These are phyloP conservation scores for Mortierella sp. DNA, from an alignment of 371 early-diverging fungal species.

Conservation along the genomic window DNA sequence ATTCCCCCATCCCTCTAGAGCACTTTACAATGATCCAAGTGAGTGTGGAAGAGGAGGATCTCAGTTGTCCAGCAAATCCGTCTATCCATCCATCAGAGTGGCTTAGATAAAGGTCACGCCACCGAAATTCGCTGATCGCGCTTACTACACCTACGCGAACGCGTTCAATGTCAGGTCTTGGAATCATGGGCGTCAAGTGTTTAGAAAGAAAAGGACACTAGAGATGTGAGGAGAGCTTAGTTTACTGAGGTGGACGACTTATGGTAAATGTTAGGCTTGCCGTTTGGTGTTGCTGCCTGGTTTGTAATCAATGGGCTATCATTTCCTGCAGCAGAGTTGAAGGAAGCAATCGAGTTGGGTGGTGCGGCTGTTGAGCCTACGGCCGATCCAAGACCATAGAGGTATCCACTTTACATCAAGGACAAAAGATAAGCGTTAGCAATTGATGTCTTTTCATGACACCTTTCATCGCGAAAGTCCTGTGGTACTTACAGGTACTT, in stretches of 20 bases:
- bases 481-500: constrained; percentile 79
- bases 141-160: too few relatives aligned
- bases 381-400: constrained; percentile 55
- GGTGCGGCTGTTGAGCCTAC: constrained; percentile 49
- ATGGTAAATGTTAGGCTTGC: constrained; percentile 38
- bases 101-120: too few relatives aligned
- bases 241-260: constrained; percentile 34
- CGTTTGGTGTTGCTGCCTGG: constrained; percentile 39
- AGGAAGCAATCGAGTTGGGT: constrained; percentile 50
- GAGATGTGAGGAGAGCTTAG: background rate
- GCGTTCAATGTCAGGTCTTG: too few relatives aligned
- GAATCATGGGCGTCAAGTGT: too few relatives aligned
- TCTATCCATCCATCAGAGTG: too few relatives aligned
- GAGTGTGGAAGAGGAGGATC: too few relatives aligned
- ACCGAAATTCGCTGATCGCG: too few relatives aligned
- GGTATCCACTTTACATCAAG: constrained; percentile 36
- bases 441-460: background rate
- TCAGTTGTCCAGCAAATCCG: too few relatives aligned
- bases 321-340: constrained; percentile 54
- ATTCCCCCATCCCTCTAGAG: too few relatives aligned
- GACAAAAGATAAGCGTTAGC: background rate
- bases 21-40: too few relatives aligned
- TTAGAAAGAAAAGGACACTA: too few relatives aligned
- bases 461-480: too few relatives aligned
- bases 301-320: constrained; percentile 54